Conservation (phyloP, 768 basidiomycete genomes). For the Pulveroboletus frians region DNA sequence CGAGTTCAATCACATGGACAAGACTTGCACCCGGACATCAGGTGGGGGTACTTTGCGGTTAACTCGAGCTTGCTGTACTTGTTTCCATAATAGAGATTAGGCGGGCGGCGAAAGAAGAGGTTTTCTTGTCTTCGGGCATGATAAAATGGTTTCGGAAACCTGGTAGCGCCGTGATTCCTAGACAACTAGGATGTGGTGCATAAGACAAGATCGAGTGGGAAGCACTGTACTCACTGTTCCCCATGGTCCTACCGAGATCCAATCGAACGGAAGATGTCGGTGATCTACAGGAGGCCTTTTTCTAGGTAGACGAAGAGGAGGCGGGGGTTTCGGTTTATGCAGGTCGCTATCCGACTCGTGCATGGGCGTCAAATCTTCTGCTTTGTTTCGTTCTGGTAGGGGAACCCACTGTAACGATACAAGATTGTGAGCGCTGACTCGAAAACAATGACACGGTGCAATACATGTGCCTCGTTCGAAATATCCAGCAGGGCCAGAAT, state of each 20-base stretch:
- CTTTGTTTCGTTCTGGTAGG: constrained; percentile 25
- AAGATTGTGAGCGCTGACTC: constrained; percentile 1
- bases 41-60: constrained; percentile 35
- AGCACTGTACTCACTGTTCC: constrained; percentile 15
- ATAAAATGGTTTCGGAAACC: constrained; percentile 21
- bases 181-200: constrained; percentile 8
- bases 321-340: background rate
- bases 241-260: constrained; percentile 15
- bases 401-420: constrained; percentile 22
- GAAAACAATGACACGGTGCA: background rate
- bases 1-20: background rate
- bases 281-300: constrained; percentile 18
- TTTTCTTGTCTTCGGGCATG: constrained; percentile 21
- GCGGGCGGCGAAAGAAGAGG: constrained; percentile 15
- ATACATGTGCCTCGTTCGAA: constrained; percentile 29
- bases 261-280: constrained; percentile 16
- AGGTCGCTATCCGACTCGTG: background rate
- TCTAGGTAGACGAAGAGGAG: constrained; percentile 11
- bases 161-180: constrained; percentile 9
- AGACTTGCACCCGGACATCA: constrained; percentile 40
- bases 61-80: constrained; percentile 25
- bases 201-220: background rate
- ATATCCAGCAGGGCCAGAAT: constrained; percentile 27
- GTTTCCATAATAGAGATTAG: constrained; percentile 22
- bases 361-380: constrained; percentile 28